Evolutionary conservation across 306 rosid species (phyloP), one percentile per base, ranked within the genome.

Genomic region (Benincasa hispida): DNA sequence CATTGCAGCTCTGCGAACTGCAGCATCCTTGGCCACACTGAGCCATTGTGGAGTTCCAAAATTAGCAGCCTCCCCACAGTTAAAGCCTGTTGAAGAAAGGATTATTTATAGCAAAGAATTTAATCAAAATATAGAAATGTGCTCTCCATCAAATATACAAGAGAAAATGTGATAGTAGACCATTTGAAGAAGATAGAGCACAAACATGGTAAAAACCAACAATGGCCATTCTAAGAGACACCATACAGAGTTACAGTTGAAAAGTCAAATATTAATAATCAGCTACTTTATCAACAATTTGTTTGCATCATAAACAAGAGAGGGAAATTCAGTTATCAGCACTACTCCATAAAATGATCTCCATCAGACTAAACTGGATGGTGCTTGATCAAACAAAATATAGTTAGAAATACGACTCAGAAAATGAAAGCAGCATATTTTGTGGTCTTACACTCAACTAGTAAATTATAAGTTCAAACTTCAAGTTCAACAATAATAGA

Each of bases 51-150:
- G 96, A 82, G 99, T 94, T 83, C 93, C 99, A 78, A 94, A 92
- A 84, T 94, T 94, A 81, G 99, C 99, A 84, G 99, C 99, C 84
- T 94, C 99, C 80, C 99, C 99, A 78, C 99, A 94, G 82, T 88
- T 94, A 83, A 94, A 94, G 80, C 99, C 99, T 94, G 81, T 22
- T 77, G 77, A 76, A 35, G 50, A 55, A 10, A 28, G 27, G 47
- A 18, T 51, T 70, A 51, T 21, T 34, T 34, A 34, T 27, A 27
- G 59, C 76, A 72, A 17, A 48, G n/a, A 45, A 72, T 24, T 70
- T 15, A 47, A 72, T 0, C 37, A 27, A 48, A 17, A 12, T 72
- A 8, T 48, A 48, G 19, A 66, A 12, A 14, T 72, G 35, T 25
- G 1, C 1, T 48, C 28, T 24, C 42, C 39, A 39, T 47, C 53